Conservation (phyloP, 805 yeast species). For the Grigorovia transvaalensis region DNA sequence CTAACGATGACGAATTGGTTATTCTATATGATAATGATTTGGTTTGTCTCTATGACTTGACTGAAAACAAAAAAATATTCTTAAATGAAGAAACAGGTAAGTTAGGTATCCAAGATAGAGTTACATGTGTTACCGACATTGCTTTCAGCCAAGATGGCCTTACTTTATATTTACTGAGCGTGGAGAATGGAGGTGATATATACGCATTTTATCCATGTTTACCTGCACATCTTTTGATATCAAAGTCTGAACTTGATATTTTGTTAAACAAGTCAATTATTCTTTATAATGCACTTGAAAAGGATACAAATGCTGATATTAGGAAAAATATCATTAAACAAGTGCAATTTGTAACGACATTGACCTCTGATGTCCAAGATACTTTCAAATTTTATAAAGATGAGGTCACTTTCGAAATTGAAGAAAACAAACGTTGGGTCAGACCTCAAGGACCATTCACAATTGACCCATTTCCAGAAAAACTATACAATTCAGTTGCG, state of each 20-base stretch:
- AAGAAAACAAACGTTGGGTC: conserved; percentile 7
- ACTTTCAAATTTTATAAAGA: too few relatives aligned
- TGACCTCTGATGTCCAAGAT: conserved; percentile 21
- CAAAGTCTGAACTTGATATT: conserved; percentile 23
- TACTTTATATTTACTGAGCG: conserved; percentile 40
- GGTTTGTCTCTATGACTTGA: conserved; percentile 15
- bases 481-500: conserved; percentile 39
- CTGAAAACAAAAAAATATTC: background rate
- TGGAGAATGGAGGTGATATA: conserved; percentile 44
- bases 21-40: conserved; percentile 18
- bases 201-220: conserved; percentile 55
- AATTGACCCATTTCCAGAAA: conserved; percentile 45
- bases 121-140: conserved; percentile 16
- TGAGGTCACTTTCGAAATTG: conserved; percentile 10
- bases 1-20: conserved; percentile 14
- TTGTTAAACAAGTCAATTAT: conserved; percentile 21
- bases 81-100: conserved; percentile 7
- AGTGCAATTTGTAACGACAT: conserved; percentile 28
- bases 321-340: conserved; percentile 27
- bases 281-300: conserved; percentile 12
- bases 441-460: conserved; percentile 44
- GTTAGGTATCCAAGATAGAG: conserved; percentile 15
- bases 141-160: conserved; percentile 34
- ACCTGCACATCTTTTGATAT: conserved; percentile 28
- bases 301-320: conserved; percentile 9